Evolutionary conservation across 2,329 filamentous ascomycete genomes (phyloP).

Genomic region (Rhinocladiella mackenziei): DNA sequence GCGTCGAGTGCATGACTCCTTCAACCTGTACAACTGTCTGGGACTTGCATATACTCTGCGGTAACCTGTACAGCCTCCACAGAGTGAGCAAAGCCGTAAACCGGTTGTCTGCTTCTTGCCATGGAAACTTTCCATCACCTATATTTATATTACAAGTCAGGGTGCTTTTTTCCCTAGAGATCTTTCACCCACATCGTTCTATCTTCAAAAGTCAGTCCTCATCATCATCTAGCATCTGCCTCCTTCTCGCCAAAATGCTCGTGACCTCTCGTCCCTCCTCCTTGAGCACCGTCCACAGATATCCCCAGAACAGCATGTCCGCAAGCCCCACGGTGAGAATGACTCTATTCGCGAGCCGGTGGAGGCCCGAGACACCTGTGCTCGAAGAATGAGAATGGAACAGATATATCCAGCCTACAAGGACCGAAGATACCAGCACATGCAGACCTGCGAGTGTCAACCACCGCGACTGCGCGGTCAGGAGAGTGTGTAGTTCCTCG

Average conservation of each 20-base stretch:
- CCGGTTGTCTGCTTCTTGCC: too few relatives aligned
- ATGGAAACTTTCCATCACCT: too few relatives aligned
- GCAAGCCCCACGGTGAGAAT: slow-evolving; percentile 23
- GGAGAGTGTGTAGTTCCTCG: slow-evolving; percentile 24
- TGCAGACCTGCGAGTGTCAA: slow-evolving; percentile 22
- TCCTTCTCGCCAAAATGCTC: slow-evolving; percentile 16
- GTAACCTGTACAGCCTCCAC: too few relatives aligned
- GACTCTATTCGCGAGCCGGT: slow-evolving; percentile 25
- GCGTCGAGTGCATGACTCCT: too few relatives aligned
- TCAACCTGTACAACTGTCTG: too few relatives aligned
- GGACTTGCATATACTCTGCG: too few relatives aligned
- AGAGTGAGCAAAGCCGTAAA: too few relatives aligned
- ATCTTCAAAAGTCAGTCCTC: slow-evolving; percentile 5
- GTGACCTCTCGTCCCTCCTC: slow-evolving; percentile 26
- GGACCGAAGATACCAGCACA: slow-evolving; percentile 14
- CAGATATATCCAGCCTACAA: slow-evolving; percentile 27
- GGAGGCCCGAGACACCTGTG: slow-evolving; percentile 1
- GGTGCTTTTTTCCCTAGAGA: too few relatives aligned
- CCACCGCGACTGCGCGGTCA: slow-evolving; percentile 24
- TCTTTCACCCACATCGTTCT: background rate
- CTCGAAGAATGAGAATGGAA: slow-evolving; percentile 13
- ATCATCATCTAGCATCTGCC: slow-evolving; percentile 19
- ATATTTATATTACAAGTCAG: too few relatives aligned
- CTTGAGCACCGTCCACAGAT: slow-evolving; percentile 28
- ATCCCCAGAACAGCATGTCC: slow-evolving; percentile 31